Evolutionary conservation across 2,329 filamentous ascomycete species (phyloP), one percentile per base, ranked within the genome.

Genomic region (Cordyceps javanica): DNA sequence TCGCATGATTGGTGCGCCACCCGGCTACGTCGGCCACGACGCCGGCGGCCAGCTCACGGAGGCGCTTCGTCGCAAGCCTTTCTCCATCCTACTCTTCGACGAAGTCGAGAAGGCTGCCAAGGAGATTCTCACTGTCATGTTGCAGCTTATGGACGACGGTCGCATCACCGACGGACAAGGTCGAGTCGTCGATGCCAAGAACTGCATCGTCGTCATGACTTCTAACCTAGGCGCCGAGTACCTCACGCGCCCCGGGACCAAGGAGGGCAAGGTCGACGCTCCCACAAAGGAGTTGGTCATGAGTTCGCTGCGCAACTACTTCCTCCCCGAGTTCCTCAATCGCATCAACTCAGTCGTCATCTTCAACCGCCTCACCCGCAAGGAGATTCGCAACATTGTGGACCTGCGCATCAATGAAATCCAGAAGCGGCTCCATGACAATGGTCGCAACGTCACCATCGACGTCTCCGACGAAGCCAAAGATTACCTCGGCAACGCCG

Each of bases 101-200:
- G 94, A 99, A 74, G 91, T 97, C 16, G 94, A 99, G 75, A 99
- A 99, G 79, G 93, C 94, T 1, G 94, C 94, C 61, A 99, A 99
- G 77, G 94, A 99, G 75, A 85, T 99, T 1, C 79, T 99, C 44
- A 99, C 94, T 1, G 94, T 99, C 16, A 85, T 99, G 38, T 84
- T 99, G n/a, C 94, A 99, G 73, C 90, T 99, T 68, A 97, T 99
- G 91, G 94, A 99, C 68, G 94, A 99, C 68, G 94, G 94, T 30
- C 91, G 94, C 67, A 97, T 99, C 73, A 99, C 94, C 14, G 94
- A 99, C 69, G 94, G 94, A 49, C 95, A 97, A 82, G 94, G 94
- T 69, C 86, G 94, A 71, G 81, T 97, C 51, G 86, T 99, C 57
- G 94, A 99, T 67, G 94, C 93, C 60, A 91, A 88, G 75, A 99